phyloP scores from a whole-genome alignment of 2,329 filamentous ascomycete species.

The Penicillium corylophilum region DNA sequence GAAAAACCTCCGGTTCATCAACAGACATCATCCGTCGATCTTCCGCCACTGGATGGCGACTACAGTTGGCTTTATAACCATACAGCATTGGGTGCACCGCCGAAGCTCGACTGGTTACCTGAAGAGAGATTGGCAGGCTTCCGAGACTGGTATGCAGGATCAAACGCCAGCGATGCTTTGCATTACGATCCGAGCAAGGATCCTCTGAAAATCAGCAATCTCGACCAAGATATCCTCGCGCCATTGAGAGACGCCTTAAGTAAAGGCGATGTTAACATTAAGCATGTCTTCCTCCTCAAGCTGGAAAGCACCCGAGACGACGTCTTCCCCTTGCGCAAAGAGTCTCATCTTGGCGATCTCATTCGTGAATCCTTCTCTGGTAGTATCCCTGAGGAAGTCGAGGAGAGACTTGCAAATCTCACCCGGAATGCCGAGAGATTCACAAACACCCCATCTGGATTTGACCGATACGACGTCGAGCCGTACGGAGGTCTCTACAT shows the following conservation, averaged over 20 bases:
- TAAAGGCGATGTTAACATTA: constrained; percentile 32
- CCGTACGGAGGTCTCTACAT: constrained; percentile 41
- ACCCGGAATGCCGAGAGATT: constrained; percentile 24
- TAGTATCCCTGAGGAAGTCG: constrained; percentile 31
- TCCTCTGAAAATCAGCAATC: constrained; percentile 44
- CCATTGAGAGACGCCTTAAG: constrained; percentile 20
- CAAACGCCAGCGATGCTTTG: constrained; percentile 3
- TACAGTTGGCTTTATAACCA: constrained; percentile 24
- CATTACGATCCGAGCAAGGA: constrained; percentile 40
- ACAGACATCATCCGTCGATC: constrained; percentile 10
- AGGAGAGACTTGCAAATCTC: constrained; percentile 23
- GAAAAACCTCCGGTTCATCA: constrained; percentile 11
- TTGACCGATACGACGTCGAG: constrained; percentile 10
- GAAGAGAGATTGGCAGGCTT: constrained; percentile 16
- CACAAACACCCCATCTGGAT: constrained; percentile 18
- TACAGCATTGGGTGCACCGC: constrained; percentile 17
- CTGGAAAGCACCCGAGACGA: constrained; percentile 47
- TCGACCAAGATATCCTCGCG: constrained; percentile 32
- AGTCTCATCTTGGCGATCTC: constrained; percentile 27
- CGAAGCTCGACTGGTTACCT: constrained; percentile 22
- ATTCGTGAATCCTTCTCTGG: constrained; percentile 37
- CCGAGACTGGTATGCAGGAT: constrained; percentile 22
- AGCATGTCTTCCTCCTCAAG: constrained; percentile 43
- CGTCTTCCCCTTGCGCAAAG: constrained; percentile 44
- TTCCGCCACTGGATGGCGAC: constrained; percentile 14